Conservation (phyloP, 1,284 basidiomycete species). For the Tylopilus sp. region DNA sequence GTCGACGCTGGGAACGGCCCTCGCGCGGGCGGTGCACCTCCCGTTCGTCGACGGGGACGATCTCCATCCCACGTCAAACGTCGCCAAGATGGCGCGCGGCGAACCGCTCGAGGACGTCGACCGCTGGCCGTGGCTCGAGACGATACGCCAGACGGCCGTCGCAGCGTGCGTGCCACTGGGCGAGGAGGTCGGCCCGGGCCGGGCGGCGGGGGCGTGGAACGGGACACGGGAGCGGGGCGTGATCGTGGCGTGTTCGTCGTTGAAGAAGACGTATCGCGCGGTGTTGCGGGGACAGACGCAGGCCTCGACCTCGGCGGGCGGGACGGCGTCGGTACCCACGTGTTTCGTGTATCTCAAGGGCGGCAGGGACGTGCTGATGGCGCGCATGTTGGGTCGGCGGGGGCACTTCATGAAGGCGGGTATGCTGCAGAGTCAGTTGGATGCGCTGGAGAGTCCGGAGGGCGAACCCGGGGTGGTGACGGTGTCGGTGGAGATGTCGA, state of each 20-base stretch:
- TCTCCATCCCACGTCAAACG: slow-evolving; percentile 78
- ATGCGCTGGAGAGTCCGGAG: slow-evolving; percentile 73
- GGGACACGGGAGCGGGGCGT: slow-evolving; percentile 40
- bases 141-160: slow-evolving; percentile 67
- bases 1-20: slow-evolving; percentile 72
- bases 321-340: slow-evolving; percentile 44
- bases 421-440: slow-evolving; percentile 87
- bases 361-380: slow-evolving; percentile 54
- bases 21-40: slow-evolving; percentile 58
- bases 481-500: slow-evolving; percentile 56
- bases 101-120: slow-evolving; percentile 80
- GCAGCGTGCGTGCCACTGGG: slow-evolving; percentile 42
- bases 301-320: background rate
- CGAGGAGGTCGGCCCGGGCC: background rate
- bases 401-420: slow-evolving; percentile 87
- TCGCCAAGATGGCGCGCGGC: slow-evolving; percentile 85
- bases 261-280: slow-evolving; percentile 80
- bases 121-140: slow-evolving; percentile 81
- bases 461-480: slow-evolving; percentile 67
- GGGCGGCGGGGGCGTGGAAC: background rate
- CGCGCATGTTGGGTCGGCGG: slow-evolving; percentile 68
- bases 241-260: slow-evolving; percentile 84
- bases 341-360: slow-evolving; percentile 86
- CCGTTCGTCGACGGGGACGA: slow-evolving; percentile 91
- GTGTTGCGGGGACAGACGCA: slow-evolving; percentile 56